phyloP scores from a whole-genome alignment of 352 stramenopile species.

The Halophytophthora batemanensis region DNA sequence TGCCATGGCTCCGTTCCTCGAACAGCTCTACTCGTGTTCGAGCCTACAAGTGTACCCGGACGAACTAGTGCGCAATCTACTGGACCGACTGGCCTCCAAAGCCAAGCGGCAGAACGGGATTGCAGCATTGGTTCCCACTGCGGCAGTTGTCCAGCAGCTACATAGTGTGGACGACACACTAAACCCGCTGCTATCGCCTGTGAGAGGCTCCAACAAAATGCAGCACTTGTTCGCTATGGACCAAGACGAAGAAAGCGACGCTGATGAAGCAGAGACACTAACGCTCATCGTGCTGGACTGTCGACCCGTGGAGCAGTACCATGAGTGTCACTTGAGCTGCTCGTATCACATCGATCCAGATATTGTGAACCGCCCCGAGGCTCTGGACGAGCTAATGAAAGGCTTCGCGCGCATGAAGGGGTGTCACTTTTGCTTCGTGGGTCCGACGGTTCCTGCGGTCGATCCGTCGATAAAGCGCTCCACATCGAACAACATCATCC shows the following conservation, averaged over 20 bases:
- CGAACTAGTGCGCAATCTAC: slow-evolving; percentile 76
- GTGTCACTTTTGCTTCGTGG: slow-evolving; percentile 88
- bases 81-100: slow-evolving; percentile 45
- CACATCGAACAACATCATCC: slow-evolving; percentile 39
- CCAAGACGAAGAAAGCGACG: slow-evolving; percentile 12
- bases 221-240: slow-evolving; percentile 16
- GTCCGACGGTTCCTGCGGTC: slow-evolving; percentile 36
- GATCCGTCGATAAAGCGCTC: slow-evolving; percentile 23
- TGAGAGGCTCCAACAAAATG: not conserved
- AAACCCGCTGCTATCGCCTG: slow-evolving; percentile 36
- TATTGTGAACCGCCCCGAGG: slow-evolving; percentile 66
- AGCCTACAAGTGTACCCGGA: slow-evolving; percentile 81
- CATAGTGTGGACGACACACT: slow-evolving; percentile 13
- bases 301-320: slow-evolving; percentile 66
- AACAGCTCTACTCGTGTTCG: slow-evolving; percentile 65
- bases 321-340: slow-evolving; percentile 75
- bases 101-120: slow-evolving; percentile 15
- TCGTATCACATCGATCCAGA: slow-evolving; percentile 88
- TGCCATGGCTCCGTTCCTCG: slow-evolving; percentile 61
- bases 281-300: slow-evolving; percentile 86
- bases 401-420: slow-evolving; percentile 85
- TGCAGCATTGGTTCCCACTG: slow-evolving; percentile 5
- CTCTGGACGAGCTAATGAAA: slow-evolving; percentile 71
- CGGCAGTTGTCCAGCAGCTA: not conserved
- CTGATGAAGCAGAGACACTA: slow-evolving; percentile 17